Conservation (phyloP, 23 red algal genomes). For the Gracilariopsis chorda region DNA sequence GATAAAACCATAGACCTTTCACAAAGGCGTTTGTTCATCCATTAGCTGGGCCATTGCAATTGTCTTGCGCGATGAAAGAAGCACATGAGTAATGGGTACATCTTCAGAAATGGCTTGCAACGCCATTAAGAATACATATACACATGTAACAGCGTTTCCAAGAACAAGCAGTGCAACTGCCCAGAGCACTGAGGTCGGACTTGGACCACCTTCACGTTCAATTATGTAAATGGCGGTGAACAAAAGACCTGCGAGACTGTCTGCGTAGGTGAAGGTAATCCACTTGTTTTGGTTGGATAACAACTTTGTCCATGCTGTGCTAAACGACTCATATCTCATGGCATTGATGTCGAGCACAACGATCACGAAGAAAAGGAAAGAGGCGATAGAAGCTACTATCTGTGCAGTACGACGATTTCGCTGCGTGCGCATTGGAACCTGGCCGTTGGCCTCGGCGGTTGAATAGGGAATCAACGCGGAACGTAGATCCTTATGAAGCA, state of each 20-base stretch:
- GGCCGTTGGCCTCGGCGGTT: neutral
- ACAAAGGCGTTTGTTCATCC: too few relatives aligned
- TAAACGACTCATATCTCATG: neutral
- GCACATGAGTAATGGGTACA: neutral
- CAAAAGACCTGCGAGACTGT: neutral
- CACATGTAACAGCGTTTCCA: neutral
- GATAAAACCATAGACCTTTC: too few relatives aligned
- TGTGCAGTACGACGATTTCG: neutral
- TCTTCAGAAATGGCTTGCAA: neutral
- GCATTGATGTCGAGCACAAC: neutral
- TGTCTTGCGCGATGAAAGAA: too few relatives aligned
- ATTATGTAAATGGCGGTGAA: neutral
- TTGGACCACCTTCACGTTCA: neutral
- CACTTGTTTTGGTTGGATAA: neutral
- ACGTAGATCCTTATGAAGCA: neutral
- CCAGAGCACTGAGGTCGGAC: neutral
- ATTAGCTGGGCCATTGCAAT: too few relatives aligned
- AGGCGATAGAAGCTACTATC: neutral
- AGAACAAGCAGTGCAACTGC: neutral
- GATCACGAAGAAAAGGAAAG: neutral
- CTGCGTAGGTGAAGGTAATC: neutral
- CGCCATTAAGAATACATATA: neutral
- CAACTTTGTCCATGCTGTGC: neutral
- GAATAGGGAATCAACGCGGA: neutral
- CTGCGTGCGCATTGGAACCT: neutral